These are phyloP conservation scores for Stachybotrys chlorohalonatus DNA, from an alignment of 2,329 filamentous ascomycete species.

Conservation along the genomic window DNA sequence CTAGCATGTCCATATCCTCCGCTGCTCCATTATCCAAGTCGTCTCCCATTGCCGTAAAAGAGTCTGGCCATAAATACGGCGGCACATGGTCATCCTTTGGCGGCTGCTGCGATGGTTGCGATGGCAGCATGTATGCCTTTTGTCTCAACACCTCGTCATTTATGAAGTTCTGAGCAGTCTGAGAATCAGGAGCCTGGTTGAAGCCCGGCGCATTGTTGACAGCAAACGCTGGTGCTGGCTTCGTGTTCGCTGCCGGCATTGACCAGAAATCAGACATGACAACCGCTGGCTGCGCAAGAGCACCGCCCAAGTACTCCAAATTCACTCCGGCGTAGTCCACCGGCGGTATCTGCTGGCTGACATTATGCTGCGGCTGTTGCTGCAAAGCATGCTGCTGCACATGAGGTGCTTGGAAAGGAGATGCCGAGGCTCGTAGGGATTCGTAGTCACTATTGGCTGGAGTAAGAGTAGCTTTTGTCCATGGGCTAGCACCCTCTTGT, in stretches of 20 bases:
- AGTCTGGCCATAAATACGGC: conserved; percentile 32
- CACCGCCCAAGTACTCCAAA: conserved; percentile 20
- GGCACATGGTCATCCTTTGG: conserved; percentile 24
- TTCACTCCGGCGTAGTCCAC: neutral
- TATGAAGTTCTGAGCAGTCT: conserved; percentile 3
- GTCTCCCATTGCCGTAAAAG: conserved; percentile 18
- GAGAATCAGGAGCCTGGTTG: neutral
- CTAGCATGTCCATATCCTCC: conserved; percentile 29
- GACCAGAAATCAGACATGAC: conserved; percentile 25
- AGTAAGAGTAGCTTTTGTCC: conserved; percentile 1
- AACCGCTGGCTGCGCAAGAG: conserved; percentile 28
- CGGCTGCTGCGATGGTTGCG: conserved; percentile 8
- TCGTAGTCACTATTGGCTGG: neutral
- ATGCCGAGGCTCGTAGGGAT: neutral
- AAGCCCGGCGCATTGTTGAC: neutral
- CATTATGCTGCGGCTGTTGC: neutral
- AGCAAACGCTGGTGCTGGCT: neutral
- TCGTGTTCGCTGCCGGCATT: neutral
- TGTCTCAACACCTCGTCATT: conserved; percentile 8
- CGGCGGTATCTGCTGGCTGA: neutral
- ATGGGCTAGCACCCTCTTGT: conserved; percentile 15
- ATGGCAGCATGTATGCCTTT: conserved; percentile 8
- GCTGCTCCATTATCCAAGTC: conserved; percentile 15
- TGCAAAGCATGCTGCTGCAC: neutral
- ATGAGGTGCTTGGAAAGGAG: conserved; percentile 5